Evolutionary conservation across 148 eudicot species (phyloP), one percentile per base, ranked within the genome.

Genomic region (Persicaria tinctoria): DNA sequence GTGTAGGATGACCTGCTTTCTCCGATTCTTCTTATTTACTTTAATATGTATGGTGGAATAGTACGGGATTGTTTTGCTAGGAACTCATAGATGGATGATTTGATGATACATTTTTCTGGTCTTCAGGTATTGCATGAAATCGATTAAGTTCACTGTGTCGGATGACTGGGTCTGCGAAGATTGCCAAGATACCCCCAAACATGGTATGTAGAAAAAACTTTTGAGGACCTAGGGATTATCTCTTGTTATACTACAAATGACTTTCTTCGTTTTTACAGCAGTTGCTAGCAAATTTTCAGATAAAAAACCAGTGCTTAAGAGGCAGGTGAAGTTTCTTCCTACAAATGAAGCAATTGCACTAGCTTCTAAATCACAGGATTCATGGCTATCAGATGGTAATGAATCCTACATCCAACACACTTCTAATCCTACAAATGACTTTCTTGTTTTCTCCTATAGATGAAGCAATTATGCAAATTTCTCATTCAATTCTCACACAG

Each of bases 161-260:
- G 12, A 68, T n/a, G 17, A 68, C 18, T 68, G 72, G 72, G 20
- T 68, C 38, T 68, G 72, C 23, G 72, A 68, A 45, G 49, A 68
- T 41, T 68, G 72, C 10, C 8, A 38, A 5, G 47, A 41, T 11
- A 3, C 72, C 18, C 50, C 72, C 9, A 68, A 44, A 44, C 49
- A 14, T n/a, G 23, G 72, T 68, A 68, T 13, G 72, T 13, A 5
- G 72, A 68, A 68, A 46, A n/a, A 68, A 68, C 17, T 5, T 45
- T 41, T 41, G 2, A 68, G 3, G 23, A 45, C 23, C 3, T 7
- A 1, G 23, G 47, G 27, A 32, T 66, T n/a, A 14, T 66, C 20
- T 68, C 8, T 16, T 14, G 12, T 68, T 45, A 16, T 45, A 14
- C 18, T 41, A 68, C 23, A 16, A 41, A 13, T 45, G 44, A 46